Evolutionary conservation across 2,329 filamentous ascomycete species (phyloP).

Genomic region (Penicillium concentricum): DNA sequence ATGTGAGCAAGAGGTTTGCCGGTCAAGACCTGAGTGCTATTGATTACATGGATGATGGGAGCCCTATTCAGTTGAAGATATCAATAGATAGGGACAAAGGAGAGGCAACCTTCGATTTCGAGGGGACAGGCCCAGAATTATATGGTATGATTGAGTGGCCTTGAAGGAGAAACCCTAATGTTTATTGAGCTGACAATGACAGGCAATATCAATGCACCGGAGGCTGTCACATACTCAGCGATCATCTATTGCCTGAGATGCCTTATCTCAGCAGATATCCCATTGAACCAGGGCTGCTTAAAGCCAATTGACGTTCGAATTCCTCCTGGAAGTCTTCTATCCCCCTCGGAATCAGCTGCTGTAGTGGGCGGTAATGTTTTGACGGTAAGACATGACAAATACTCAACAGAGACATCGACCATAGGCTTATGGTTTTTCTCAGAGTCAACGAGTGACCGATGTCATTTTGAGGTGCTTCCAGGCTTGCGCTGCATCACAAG

Average conservation of each 20-base stretch:
- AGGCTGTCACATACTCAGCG: constrained; percentile 74
- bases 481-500: constrained; percentile 72
- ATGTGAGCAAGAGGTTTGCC: constrained; percentile 61
- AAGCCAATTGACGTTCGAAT: constrained; percentile 70
- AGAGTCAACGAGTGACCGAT: constrained; percentile 47
- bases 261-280: constrained; percentile 74
- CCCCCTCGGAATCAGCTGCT: constrained; percentile 68
- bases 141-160: constrained; percentile 13
- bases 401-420: not conserved
- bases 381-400: constrained; percentile 58
- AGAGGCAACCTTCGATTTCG: constrained; percentile 72
- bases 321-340: constrained; percentile 68
- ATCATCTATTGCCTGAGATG: constrained; percentile 80
- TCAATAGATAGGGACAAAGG: constrained; percentile 67
- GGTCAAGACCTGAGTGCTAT: constrained; percentile 65
- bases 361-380: constrained; percentile 78
- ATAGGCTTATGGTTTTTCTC: not conserved
- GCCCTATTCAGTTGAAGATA: constrained; percentile 70
- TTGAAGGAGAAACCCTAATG: not conserved
- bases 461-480: constrained; percentile 74
- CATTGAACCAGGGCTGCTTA: constrained; percentile 78
- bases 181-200: not conserved
- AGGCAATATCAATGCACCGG: constrained; percentile 72
- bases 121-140: constrained; percentile 73
- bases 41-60: constrained; percentile 82